A percentile compares a stretch with the other conserved stretches of the same genome.
phyloP scores from a whole-genome alignment of 73 alveolate genomes.

The Paramecium sonneborni region DNA sequence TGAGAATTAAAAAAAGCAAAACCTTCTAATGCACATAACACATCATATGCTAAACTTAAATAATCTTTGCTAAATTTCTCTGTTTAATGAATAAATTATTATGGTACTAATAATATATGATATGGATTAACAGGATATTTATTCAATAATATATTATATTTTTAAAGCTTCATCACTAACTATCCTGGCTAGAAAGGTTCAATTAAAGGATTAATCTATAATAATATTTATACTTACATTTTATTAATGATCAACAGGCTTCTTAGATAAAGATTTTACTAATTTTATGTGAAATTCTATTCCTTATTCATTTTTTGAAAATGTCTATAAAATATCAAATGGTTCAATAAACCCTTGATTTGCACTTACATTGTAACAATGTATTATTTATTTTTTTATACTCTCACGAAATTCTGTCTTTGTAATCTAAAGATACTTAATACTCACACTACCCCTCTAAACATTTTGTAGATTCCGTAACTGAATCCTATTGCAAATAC shows the following conservation, averaged over 20 bases:
- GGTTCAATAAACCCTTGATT: neutral
- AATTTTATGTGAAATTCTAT: constrained; percentile 6
- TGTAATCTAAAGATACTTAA: neutral
- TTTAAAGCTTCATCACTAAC: neutral
- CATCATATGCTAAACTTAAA: neutral
- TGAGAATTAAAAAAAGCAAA: constrained; percentile 51
- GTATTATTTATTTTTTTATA: neutral
- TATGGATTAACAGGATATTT: constrained; percentile 47
- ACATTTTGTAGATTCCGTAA: neutral
- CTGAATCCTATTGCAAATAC: neutral
- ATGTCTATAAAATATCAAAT: neutral
- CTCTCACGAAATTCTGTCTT: neutral
- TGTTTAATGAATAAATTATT: neutral
- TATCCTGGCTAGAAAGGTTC: neutral
- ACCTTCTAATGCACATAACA: constrained; percentile 6
- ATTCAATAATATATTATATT: neutral
- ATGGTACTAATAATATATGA: neutral
- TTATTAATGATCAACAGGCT: neutral
- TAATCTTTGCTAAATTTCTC: neutral
- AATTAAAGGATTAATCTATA: neutral
- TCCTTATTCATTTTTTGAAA: neutral
- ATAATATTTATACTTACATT: neutral
- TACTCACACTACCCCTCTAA: neutral
- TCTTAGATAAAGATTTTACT: neutral
- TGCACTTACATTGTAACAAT: neutral